Evolutionary conservation across 305 asterid genomes (phyloP), one percentile per base, ranked within the genome.

Genomic region (Fraxinus albicans): DNA sequence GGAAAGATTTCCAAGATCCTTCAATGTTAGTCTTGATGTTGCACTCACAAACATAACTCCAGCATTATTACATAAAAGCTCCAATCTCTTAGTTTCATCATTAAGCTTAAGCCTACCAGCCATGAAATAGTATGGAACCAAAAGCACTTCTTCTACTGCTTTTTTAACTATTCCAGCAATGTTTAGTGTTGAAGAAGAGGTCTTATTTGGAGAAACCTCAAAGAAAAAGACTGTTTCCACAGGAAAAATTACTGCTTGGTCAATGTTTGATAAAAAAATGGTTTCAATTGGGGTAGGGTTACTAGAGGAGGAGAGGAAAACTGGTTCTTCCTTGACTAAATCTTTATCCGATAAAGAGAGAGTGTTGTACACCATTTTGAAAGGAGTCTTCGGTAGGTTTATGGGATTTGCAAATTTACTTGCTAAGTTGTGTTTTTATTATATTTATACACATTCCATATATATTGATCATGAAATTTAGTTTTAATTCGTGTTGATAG

Each of bases 51-150:
- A 89, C 87, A 79, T 2, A 36, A 83, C 90, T 15, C 92, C 92
- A 29, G 84, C 86, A 84, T 87, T 89, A 76, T 84, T 87, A 82
- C 92, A 89, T 2, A 84, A 31, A 34, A 89, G 92, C 87, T 87
- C 90, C 35, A 87, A 13, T 35, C 92, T 89, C 44, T 77, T 80
- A n/a, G 81, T 47, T 36, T 86, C 87, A 31, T 79, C 76, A 53
- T 80, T 84, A 76, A 85, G 86, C 42, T 69, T 80, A 9, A 89
- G 90, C 86, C 92, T 87, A n/a, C 92, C 92, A 67, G 89, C 89
- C 90, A 89, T 72, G 87, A 89, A 89, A 40, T 87, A 89, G 23
- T 87, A 89, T 2, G 92, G 92, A 9, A 80, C 80, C 60, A 89
- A 78, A 78, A 89, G 90, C 77, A 78, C 85, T 73, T 86, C 60